These are phyloP conservation scores for Candida namnaoensis DNA, from an alignment of 805 yeast species.

Conservation along the genomic window DNA sequence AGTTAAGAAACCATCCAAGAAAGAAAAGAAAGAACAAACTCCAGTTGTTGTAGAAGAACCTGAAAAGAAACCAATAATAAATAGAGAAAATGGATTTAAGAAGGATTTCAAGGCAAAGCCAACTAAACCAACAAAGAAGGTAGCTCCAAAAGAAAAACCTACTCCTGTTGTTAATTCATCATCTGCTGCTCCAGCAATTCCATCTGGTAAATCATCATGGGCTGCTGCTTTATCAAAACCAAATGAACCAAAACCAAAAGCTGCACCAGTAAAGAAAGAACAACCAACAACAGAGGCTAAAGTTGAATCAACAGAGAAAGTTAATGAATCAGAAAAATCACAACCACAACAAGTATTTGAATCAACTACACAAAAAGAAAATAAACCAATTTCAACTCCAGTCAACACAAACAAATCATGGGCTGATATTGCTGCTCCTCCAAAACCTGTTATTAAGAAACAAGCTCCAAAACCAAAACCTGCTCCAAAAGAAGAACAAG, in stretches of 20 bases:
- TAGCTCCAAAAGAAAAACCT: constrained; percentile 12
- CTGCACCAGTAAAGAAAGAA: constrained; percentile 12
- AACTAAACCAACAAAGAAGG: constrained; percentile 11
- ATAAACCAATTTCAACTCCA: constrained; percentile 13
- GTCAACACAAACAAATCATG: constrained; percentile 37
- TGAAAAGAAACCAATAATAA: constrained; percentile 10
- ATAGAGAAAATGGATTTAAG: constrained; percentile 11
- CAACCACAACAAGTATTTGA: constrained; percentile 9
- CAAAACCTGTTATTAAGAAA: constrained; percentile 23
- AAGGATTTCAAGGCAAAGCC: constrained; percentile 11
- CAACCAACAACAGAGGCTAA: constrained; percentile 2
- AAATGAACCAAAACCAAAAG: constrained; percentile 7
- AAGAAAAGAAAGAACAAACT: constrained; percentile 34
- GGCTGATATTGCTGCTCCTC: constrained; percentile 63
- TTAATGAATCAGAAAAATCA: constrained; percentile 3
- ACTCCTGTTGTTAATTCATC: constrained; percentile 3
- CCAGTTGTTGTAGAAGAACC: constrained; percentile 11
- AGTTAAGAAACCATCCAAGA: constrained; percentile 60
- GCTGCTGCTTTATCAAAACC: constrained; percentile 18
- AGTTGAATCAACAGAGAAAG: not conserved
- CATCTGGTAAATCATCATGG: constrained; percentile 16
- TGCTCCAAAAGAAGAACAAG: constrained; percentile 14
- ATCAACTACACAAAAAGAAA: constrained; percentile 4
- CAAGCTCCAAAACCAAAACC: constrained; percentile 21
- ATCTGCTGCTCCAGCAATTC: constrained; percentile 7